These are phyloP conservation scores for Penicillium cinerascens DNA, from an alignment of 495 filamentous ascomycete genomes.

Conservation along the genomic window DNA sequence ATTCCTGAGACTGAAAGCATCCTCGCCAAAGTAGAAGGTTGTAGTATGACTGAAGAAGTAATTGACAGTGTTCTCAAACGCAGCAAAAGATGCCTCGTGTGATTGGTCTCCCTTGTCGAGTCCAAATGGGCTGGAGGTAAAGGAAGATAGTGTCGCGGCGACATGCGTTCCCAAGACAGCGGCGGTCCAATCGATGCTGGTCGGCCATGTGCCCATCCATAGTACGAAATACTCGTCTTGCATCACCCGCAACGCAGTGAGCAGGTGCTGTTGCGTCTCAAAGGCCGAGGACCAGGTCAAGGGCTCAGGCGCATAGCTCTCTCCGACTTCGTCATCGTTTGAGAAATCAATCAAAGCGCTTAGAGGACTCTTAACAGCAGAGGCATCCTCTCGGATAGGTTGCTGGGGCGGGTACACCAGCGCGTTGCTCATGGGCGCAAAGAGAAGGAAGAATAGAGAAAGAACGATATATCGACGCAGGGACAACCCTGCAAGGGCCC, in stretches of 20 bases:
- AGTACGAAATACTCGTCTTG: conserved; percentile 73
- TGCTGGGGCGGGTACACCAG: conserved; percentile 31
- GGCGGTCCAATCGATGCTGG: conserved; percentile 89
- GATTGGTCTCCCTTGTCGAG: conserved; percentile 10
- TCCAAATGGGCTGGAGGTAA: conserved; percentile 47
- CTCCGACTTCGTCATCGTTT: conserved; percentile 10
- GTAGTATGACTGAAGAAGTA: conserved; percentile 74
- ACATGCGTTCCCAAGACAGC: conserved; percentile 83
- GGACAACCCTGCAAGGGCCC: conserved; percentile 11
- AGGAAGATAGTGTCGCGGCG: conserved; percentile 60
- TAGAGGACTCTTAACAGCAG: background rate
- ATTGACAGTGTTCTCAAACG: conserved; percentile 70
- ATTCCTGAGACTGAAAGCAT: conserved; percentile 67
- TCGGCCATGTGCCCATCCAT: conserved; percentile 80
- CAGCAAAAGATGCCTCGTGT: conserved; percentile 34
- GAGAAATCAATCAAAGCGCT: background rate
- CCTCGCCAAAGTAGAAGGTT: conserved; percentile 83
- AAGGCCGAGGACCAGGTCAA: conserved; percentile 12
- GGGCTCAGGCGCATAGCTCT: conserved; percentile 3
- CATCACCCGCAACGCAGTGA: conserved; percentile 67
- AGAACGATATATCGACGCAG: conserved; percentile 18
- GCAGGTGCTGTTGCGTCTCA: conserved; percentile 40
- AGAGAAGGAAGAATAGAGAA: conserved; percentile 20
- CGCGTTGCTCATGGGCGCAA: conserved; percentile 24
- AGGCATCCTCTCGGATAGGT: conserved; percentile 7